These are phyloP conservation scores for Stevia rebaudiana DNA, from an alignment of 140 eudicot genomes.

Conservation along the genomic window DNA sequence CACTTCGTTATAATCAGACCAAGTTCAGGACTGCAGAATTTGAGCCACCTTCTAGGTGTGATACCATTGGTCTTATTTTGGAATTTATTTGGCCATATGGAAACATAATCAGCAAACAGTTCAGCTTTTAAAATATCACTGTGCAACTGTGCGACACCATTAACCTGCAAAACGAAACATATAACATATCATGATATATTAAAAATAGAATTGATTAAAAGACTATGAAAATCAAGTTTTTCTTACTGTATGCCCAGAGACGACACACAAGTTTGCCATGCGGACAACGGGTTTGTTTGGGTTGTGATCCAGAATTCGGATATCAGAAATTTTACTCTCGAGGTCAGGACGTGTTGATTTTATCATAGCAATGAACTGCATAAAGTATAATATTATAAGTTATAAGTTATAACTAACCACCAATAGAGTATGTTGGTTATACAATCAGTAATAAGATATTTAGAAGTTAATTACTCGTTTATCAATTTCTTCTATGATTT, in stretches of 20 bases:
- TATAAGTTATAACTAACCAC: background rate
- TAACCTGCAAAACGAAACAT: conserved; percentile 61
- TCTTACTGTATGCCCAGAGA: conserved; percentile 85
- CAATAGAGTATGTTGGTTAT: conserved; percentile 2
- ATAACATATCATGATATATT: conserved; percentile 6
- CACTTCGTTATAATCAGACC: conserved; percentile 88
- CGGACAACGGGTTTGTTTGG: conserved; percentile 92
- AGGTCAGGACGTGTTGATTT: conserved; percentile 77
- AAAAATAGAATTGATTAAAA: background rate
- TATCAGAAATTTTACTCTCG: conserved; percentile 62
- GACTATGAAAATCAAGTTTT: background rate
- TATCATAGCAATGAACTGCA: conserved; percentile 75
- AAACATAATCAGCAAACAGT: conserved; percentile 84
- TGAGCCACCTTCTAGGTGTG: conserved; percentile 98
- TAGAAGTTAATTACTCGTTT: conserved; percentile 47
- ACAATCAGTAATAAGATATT: background rate
- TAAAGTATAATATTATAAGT: background rate
- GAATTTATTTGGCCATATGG: conserved; percentile 94
- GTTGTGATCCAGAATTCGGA: conserved; percentile 78
- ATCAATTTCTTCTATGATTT: conserved; percentile 94
- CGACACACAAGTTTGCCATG: conserved; percentile 99
- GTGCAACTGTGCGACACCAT: conserved; percentile 98
- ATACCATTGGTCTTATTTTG: conserved; percentile 98
- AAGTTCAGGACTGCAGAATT: conserved; percentile 95
- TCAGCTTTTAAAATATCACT: conserved; percentile 90